Base-by-base conservation (phyloP, 2,329 filamentous ascomycete species). In the Ophidiomyces ophidiicola region DNA sequence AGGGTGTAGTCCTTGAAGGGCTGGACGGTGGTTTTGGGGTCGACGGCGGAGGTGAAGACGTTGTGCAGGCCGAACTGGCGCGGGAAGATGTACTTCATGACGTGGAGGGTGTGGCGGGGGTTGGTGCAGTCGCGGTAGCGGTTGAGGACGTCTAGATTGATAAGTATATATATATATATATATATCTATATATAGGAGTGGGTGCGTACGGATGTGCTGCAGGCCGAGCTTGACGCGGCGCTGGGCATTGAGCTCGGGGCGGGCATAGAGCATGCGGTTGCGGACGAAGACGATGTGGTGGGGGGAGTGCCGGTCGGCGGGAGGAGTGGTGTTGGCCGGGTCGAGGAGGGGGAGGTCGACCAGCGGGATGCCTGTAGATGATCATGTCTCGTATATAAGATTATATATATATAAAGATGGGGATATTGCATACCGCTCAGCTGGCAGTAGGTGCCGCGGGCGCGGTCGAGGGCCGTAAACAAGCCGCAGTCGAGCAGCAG, bases 11-110 rank as follows among this genome's bases (percentile, higher is more conserved):
- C 86, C 52, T 84, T 82, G 52, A 88, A 78, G 18, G 72, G 72
- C 50, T 88, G 80, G 0, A 74, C 66, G 0, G 80, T 88, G 51
- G 82, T 73, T 34, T 62, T 70, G 15, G 54, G 56, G 54, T 90
- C 72, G 11, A 80, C 69, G 3, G 66, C 62, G 4, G 78, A 82
- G 0, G 78, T 85, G 55, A 96, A 94, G n/a, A 81, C 85, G 58
- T 96, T 98, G 54, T 93, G 85, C 3, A 98, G 65, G 10, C 76
- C 75, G 53, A 94, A 96, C 53, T 96, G 87, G 7, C 80, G 72
- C 21, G 90, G 90, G 50, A 98, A 98, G 1, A 98, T 78, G 58
- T 96, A 88, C 67, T 88, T 90, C 72, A 94, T 75, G 14, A 93
- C 61, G 49, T 81, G 82, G 7, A 76, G 53, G 0, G 77, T 82